Base-by-base conservation (phyloP, 1,139 yeast species). In the Yamadazyma aaseri region DNA sequence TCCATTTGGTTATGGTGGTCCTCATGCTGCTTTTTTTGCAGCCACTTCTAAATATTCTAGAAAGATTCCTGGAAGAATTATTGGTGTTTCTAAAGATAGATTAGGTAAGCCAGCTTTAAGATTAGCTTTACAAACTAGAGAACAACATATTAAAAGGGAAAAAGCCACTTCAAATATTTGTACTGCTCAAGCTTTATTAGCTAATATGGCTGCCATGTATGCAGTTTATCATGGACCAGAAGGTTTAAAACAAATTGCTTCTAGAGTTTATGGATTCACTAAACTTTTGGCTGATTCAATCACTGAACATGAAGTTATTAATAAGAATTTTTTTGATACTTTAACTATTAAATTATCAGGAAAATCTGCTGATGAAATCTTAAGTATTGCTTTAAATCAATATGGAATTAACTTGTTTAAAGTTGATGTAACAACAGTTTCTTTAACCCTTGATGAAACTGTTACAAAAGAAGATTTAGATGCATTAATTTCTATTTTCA, bases 1-100 rank as follows among this genome's bases (percentile, higher is more conserved):
- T 29, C 97, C 98, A 38, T 78, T 90, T 65, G 98, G 97, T 10
- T 92, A 81, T 55, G 98, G 98, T 54, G 98, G 98, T 21, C 98
- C 98, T 5, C 98, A 92, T 58, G 98, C 98, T 34, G 98, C 96
- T 0, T 92, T 87, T 66, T 90, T 92, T 53, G 87, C 97, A 11
- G 95, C 94, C 32, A 72, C 79, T 17, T 75, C 79, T 42, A 74
- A 79, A 42, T 75, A 85, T 53, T 86, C 87, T 55, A 79, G 98
- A 59, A 90, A 90, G 60, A 87, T 92, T 59, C 98, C 98, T 3
- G 98, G 98, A 29, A 79, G 98, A 66, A 76, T 92, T 39, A 92
- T 92, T 37, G 98, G 98, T 54, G 81, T 86, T 35, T 81, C 95
- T 31, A 87, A 86, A 58, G 98, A 92, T 58, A 77, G 97, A 54